Evolutionary conservation across 2,329 filamentous ascomycete genomes (phyloP), one percentile per base, ranked within the genome.

Genomic region (Curvularia sp.): DNA sequence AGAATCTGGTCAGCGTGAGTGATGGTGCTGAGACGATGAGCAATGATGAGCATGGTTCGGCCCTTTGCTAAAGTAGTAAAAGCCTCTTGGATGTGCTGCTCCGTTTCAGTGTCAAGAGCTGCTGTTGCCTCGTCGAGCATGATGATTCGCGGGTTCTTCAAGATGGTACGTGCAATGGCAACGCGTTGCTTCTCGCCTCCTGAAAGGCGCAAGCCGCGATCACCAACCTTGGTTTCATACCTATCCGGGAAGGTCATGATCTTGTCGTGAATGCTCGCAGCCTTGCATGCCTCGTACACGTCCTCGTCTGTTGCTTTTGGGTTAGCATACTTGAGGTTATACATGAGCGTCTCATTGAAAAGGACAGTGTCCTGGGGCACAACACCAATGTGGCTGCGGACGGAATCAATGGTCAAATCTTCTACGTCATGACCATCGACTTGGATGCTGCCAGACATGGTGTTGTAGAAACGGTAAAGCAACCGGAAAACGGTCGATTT

Each of bases 401-500:
- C 83, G n/a, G 93, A 97, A 78, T 97, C 92, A 68, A 98, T 97
- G 1, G 92, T 96, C 58, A 97, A 81, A 65, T 93, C 88, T 75
- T 91, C 87, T 48, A 97, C 91, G 73, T 97, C 87, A 59, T 88
- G 86, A 7, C 90, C 92, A 73, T 98, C 95, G 53, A 99, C 82
- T 71, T 89, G 86, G 56, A 98, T 96, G 70, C 83, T 87, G 34
- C 95, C 95, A 50, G 87, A 85, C 51, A 88, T 83, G 53, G 89
- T 87, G 73, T 97, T 96, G 81, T 98, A 99, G 78, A 97, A 99
- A 18, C 95, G 90, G 83, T 97, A 98, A 75, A 99, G 88, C 48
- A 98, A 85, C 49, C 95, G 90, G 82, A 99, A 97, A 25, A 99
- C 86, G 0, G 95, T 99, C 2, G 94, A 98, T 78, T 99, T 99